Base-by-base conservation (phyloP, 192 early-diverging fungal species). In the Backusella morwellensis region DNA sequence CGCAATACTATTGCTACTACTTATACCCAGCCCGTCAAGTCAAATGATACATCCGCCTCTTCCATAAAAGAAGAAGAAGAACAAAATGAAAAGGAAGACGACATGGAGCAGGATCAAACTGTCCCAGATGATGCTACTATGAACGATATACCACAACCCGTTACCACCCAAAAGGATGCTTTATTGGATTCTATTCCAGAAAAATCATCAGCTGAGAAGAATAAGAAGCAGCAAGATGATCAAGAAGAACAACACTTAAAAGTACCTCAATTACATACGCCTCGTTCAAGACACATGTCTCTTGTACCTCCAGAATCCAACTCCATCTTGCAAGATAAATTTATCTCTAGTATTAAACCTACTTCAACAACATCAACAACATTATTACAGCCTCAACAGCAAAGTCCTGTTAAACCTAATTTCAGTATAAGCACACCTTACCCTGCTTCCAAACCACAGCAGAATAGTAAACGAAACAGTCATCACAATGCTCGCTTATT, bases 271-370 rank as follows among this genome's bases (percentile, higher is more conserved):
- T 21, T 32, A n/a, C 71, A 50, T 47, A 50, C 40, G 1, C 42
- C 35, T 29, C 70, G 70, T 34, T 47, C 70, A 19, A 44, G 29
- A 44, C 70, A 72, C 26, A 72, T 72, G 70, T 72, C 70, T 7
- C 42, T 72, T 8, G 42, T 44, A 17, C n/a, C 70, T 72, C 6
- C 70, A 59, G 75, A 19, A 23, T 69, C 76, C 0, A 73, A 76
- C 1, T 82, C 80, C 6, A 82, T 82, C 40, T 40, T 82, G 36
- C 80, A 82, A 42, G 76, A 77, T 7, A 82, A 82, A 29, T 82
- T 82, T 32, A 72, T 78, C 7, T 82, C 80, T 4, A 82, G 80
- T 56, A 68, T 82, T n/a, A 73, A 79, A 75, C 56, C 56, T 5
- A 29, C 56, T 29, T 26, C 26, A 12, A 63, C 26, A 23, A 26